Conservation (phyloP, 805 yeast species). For the Candida corydali region DNA sequence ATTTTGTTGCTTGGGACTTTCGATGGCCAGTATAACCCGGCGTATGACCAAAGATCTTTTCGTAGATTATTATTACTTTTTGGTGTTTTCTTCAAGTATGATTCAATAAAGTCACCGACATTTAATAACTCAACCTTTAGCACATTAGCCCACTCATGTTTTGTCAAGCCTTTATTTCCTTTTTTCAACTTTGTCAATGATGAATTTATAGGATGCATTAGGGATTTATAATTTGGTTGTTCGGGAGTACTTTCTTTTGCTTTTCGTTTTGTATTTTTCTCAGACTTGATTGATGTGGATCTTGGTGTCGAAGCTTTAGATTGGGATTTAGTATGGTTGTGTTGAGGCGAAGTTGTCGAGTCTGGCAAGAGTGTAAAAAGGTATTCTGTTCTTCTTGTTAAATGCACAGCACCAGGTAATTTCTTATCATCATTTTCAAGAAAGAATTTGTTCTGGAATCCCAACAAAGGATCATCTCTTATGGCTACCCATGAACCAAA, state of each 20-base stretch:
- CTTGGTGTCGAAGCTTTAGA: constrained; percentile 8
- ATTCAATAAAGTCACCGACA: constrained; percentile 65
- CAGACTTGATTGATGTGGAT: constrained; percentile 2
- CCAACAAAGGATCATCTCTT: constrained; percentile 91
- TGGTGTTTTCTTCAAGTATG: constrained; percentile 8
- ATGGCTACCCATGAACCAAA: constrained; percentile 94
- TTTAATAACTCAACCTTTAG: constrained; percentile 63
- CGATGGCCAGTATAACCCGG: constrained; percentile 84
- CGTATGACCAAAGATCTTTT: constrained; percentile 85
- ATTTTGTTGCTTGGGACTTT: constrained; percentile 72
- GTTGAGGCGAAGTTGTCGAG: constrained; percentile 34
- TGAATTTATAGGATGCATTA: constrained; percentile 62
- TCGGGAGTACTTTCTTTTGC: constrained; percentile 7
- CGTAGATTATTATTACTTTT: constrained; percentile 59
- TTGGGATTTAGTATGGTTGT: constrained; percentile 14
- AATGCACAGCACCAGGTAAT: constrained; percentile 89
- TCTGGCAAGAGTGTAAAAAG: constrained; percentile 68
- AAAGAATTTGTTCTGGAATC: constrained; percentile 79
- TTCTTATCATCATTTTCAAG: constrained; percentile 56
- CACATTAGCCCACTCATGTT: constrained; percentile 72
- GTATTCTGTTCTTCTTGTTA: constrained; percentile 89
- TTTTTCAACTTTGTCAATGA: constrained; percentile 63
- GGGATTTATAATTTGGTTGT: constrained; percentile 16
- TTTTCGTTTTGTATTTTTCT: constrained; percentile 5
- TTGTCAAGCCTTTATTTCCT: constrained; percentile 70